Base-by-base conservation (phyloP, 2,329 filamentous ascomycete species). In the Onygenales sp. region DNA sequence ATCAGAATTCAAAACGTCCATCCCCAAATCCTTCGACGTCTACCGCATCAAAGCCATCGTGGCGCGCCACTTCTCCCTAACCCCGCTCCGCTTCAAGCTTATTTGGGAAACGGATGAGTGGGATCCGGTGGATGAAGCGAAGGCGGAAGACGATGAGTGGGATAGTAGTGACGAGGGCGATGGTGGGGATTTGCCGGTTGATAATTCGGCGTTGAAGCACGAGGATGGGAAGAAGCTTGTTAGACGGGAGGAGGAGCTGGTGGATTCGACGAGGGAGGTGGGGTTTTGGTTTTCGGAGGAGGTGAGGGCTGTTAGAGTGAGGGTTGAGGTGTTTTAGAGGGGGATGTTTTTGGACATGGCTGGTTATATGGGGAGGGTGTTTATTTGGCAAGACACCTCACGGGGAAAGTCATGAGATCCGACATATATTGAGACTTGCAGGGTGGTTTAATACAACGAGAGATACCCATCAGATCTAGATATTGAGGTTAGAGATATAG, bases 91-190 rank as follows among this genome's bases (percentile, higher is more conserved):
- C 43, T 72, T 92, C 56, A 78, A 76, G 42, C 68, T 97, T 48
- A 73, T 93, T 0, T 95, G 89, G 86, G 89, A 95, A 72, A 95
- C 90, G 7, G 88, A 89, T 17, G 91, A 96, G 68, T 89, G 86
- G 82, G 89, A 95, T 67, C 88, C 88, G 0, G 83, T 89, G 0
- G 79, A 79, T 7, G 78, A 80, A 56, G 80, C 82, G 60, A 78
- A 83, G 57, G 77, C 81, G 4, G 77, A 78, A 33, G 81, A 81
- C 43, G 78, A 71, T 32, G 69, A 66, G 14, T 72, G 72, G 52
- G 76, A 75, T 44, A 75, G 75, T 45, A 77, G 74, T 59, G 78
- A 77, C 45, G 78, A 79, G 33, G 72, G 71, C 2, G 70, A 75
- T 43, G 71, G 73, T 35, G 69, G 67, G 32, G 63, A 68, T 6